These are phyloP conservation scores for Akanthomyces dipterigenus DNA, from an alignment of 2,329 filamentous ascomycete species.

Conservation along the genomic window DNA sequence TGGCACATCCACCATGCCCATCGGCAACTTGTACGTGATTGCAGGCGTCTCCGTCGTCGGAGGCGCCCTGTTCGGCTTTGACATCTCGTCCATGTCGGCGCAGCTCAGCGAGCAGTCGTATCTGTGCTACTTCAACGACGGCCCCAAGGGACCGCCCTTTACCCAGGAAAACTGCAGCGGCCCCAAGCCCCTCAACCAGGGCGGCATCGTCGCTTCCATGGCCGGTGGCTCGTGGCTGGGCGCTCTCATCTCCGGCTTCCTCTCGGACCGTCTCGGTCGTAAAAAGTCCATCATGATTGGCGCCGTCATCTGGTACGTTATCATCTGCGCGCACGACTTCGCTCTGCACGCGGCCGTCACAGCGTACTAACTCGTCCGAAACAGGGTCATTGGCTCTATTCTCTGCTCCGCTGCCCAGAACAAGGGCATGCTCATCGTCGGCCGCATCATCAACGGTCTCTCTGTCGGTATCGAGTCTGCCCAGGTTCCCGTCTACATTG, in stretches of 20 bases:
- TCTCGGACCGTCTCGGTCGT: conserved; percentile 43
- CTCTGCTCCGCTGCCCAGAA: conserved; percentile 39
- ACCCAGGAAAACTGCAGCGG: conserved; percentile 25
- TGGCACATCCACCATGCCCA: conserved; percentile 18
- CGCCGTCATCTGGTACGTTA: conserved; percentile 44
- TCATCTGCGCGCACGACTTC: no score
- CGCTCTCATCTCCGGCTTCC: conserved; percentile 38
- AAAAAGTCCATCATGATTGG: conserved; percentile 46
- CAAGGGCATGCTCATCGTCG: conserved; percentile 45
- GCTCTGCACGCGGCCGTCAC: no score
- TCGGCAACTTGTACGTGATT: conserved; percentile 31
- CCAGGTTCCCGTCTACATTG: conserved; percentile 64
- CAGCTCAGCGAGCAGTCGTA: conserved; percentile 30
- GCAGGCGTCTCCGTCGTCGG: conserved; percentile 31
- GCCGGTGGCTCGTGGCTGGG: conserved; percentile 46
- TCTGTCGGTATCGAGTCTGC: conserved; percentile 60
- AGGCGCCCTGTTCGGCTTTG: conserved; percentile 44
- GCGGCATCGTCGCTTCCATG: conserved; percentile 46
- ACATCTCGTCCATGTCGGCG: conserved; percentile 51
- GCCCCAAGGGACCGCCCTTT: conserved; percentile 26
- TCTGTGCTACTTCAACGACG: conserved; percentile 33
- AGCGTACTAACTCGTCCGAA: neutral
- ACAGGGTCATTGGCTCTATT: conserved; percentile 42
- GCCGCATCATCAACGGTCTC: conserved; percentile 58
- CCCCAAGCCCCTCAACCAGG: conserved; percentile 37